Evolutionary conservation across 345 rosid genomes (phyloP), one percentile per base, ranked within the genome.

Genomic region (Aquilaria yunnanensis): DNA sequence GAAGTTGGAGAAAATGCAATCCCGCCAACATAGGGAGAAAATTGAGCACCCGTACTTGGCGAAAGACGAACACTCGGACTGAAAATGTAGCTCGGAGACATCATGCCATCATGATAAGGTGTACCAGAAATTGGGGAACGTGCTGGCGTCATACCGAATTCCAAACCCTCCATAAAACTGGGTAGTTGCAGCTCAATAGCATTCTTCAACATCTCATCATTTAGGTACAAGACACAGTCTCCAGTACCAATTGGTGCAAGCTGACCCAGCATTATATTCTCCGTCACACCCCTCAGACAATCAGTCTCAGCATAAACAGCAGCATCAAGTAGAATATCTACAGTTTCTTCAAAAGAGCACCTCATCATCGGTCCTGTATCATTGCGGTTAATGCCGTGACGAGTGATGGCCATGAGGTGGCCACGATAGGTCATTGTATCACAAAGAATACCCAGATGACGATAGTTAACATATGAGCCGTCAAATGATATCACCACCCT

Each of bases 351-450:
- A 61, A 93, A 93, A 29, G 96, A 93, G 71, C 99, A 93, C 60
- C 99, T 90, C 97, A 93, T 93, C 83, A 93, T 65, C 30, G 97
- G 99, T 32, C 99, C 99, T 16, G 99, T 93, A 64, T 93, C 97
- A 64, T 93, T 93, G 51, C 99, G 78, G 43, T 93, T 93, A 70
- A 93, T 93, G 62, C 99, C 99, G 68, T 93, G 97, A 52, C 97
- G 96, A 46, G 99, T 93, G 72, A 93, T 93, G 23, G 97, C 97
- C 99, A 93, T 93, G 74, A 93, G 78, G 77, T 90, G 96, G 64
- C 99, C 97, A 2, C 99, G 96, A 66, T 93, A 93, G 12, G 99
- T 93, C 99, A 93, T 93, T 31, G 99, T 93, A 77, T 93, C 99
- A 65, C 99, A 93, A 32, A 93, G 74, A 58, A 93, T 93, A 65